Base-by-base conservation (phyloP, 768 basidiomycete genomes). In the Tephrocybe rancida region DNA sequence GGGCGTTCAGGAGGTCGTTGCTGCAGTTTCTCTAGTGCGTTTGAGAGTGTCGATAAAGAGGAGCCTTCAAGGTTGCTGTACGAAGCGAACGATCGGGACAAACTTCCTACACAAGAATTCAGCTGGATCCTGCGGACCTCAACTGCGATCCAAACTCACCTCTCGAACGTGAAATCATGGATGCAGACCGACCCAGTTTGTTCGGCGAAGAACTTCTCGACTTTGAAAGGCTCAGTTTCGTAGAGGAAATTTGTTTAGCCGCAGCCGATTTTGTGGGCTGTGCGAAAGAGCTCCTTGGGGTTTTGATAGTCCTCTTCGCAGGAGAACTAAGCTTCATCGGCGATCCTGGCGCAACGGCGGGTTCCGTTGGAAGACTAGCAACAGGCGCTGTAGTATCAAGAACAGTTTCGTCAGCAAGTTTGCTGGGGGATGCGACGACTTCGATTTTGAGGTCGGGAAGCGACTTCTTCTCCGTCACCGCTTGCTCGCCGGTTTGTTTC, bases 1-100 rank as follows among this genome's bases (percentile, higher is more conserved):
- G 89, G 87, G 37, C 87, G 67, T 21, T 75, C 76, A 3, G 87
- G 88, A 2, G 85, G 78, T 0, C 85, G 87, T 66, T 81, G 79
- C 24, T 77, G 75, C n/a, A 91, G 74, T 61, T 85, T 87, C 63
- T 90, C 84, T 24, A 92, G 70, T 2, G 89, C 89, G 56, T 76
- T 78, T 8, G 86, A 82, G 13, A 91, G 72, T 5, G 79, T 87
- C 4, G 83, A 82, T n/a, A 91, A 67, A 0, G 86, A 81, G 3
- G 82, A 79, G 2, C 65, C 68, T 10, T 67, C 51, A 19, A 32
- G 35, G 42, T 34, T 44, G 6, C 54, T 49, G n/a, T 56, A 57
- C 22, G 60, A 57, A 27, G 66, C 62, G 30, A 66, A 70, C 10
- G 69, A 61, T 16, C 66, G 65, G 16, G 63, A 58, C 14, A 67